Evolutionary conservation across 139 green algal species (phyloP), one percentile per base, ranked within the genome.

Genomic region (Nannochloris sp.): DNA sequence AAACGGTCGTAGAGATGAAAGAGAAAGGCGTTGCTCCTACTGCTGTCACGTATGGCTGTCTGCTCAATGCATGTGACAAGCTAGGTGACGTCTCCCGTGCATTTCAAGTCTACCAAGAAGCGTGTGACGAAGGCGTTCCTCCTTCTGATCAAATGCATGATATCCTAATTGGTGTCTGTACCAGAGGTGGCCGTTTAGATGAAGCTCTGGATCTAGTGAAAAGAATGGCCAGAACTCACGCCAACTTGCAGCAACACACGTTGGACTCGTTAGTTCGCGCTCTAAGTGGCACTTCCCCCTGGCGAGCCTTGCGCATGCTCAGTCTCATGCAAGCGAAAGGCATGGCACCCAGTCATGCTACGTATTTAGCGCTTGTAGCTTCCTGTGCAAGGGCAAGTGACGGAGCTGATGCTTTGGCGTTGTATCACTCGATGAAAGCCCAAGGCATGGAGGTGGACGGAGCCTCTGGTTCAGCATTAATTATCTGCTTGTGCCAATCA

Each of bases 151-250:
- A 83, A 42, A 74, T 73, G 47, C 75, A 87, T 69, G 74, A 85
- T 62, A 70, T 82, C 36, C 75, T 89, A 6, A 73, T 86, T 30
- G 54, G 42, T 30, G 67, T 80, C 39, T 85, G 75, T 66, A 71
- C 76, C 6, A 39, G 55, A 25, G 71, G 64, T 30, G 61, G 67
- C 19, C 55, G 74, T 25, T 46, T 88, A 33, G 77, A 87, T 15
- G 82, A 89, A 29, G 82, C 78, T 0, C 48, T 89, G 54, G 74
- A 84, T 12, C 51, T 84, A 24, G 77, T 89, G 35, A 89, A 89
- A 46, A 29, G 34, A 0, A 36, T 89, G 60, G 75, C 78, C 4
- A 58, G 81, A 12, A 39, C 62, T 38, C 80, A 78, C 44, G 55
- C 74, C 12, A 29, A 34, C 61, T 80, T 84, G 63, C 77, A 83